Percentiles rank a stretch among this genome's conserved stretches.
Conservation (phyloP, 2,329 filamentous ascomycete genomes). For the Fusarium coffeatum region DNA sequence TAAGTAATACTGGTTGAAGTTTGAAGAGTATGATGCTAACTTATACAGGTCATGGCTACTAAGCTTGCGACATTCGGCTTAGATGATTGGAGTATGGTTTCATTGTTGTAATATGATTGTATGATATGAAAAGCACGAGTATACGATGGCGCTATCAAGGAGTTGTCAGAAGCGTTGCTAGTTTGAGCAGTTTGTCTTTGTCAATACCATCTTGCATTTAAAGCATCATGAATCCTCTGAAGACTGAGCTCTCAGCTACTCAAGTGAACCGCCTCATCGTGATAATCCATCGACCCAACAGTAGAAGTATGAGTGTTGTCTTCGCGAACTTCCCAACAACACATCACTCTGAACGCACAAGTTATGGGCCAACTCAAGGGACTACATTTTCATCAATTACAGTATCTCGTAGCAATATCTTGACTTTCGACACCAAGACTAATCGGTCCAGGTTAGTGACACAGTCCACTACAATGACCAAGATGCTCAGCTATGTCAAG, state of each 20-base stretch:
- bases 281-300: too few species aligned
- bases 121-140: constrained; percentile 18
- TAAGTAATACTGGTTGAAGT: constrained; percentile 55
- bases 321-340: too few species aligned
- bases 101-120: constrained; percentile 18
- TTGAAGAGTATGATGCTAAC: background rate
- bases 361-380: rapidly evolving
- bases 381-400: too few species aligned
- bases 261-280: background rate
- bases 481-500: too few species aligned
- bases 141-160: background rate
- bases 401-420: too few species aligned
- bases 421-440: too few species aligned
- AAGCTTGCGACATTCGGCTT: rapidly evolving
- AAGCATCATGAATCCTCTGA: background rate
- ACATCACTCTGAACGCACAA: too few species aligned
- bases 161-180: background rate
- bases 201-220: constrained; percentile 11
- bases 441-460: too few species aligned
- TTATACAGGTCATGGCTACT: constrained; percentile 28
- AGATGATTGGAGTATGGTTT: constrained; percentile 1
- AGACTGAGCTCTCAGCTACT: background rate
- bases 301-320: too few species aligned
- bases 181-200: constrained; percentile 4
- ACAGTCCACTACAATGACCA: too few species aligned